These are phyloP conservation scores for Pleurotus giganteus DNA, from an alignment of 768 basidiomycete species.

Conservation along the genomic window DNA sequence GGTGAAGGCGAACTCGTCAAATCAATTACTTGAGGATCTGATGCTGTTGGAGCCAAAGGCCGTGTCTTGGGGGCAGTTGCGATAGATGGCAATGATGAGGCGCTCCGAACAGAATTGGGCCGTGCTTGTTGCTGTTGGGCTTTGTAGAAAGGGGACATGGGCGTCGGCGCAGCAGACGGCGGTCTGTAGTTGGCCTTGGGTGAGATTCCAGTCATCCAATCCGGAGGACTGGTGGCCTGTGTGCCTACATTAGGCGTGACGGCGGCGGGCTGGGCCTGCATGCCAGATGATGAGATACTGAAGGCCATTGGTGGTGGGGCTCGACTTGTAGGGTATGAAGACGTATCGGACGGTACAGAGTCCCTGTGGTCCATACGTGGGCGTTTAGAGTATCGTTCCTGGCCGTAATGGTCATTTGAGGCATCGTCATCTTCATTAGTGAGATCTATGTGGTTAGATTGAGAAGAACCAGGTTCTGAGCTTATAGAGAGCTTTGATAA, in stretches of 20 bases:
- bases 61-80: slow-evolving; percentile 19
- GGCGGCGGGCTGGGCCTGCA: slow-evolving; percentile 8
- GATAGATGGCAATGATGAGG: slow-evolving; percentile 21
- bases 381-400: slow-evolving; percentile 39
- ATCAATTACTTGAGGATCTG: slow-evolving; percentile 65
- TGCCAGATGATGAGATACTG: slow-evolving; percentile 11
- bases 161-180: slow-evolving; percentile 46
- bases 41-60: slow-evolving; percentile 20
- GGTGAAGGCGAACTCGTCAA: slow-evolving; percentile 66
- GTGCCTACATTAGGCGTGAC: background rate
- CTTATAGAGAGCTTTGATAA: slow-evolving; percentile 32
- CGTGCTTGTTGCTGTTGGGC: slow-evolving; percentile 20
- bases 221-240: background rate
- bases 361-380: slow-evolving; percentile 30
- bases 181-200: slow-evolving; percentile 35
- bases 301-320: background rate
- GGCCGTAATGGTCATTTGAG: slow-evolving; percentile 22
- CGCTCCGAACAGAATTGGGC: slow-evolving; percentile 18
- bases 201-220: background rate
- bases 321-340: slow-evolving; percentile 18
- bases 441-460: slow-evolving; percentile 64
- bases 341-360: slow-evolving; percentile 16
- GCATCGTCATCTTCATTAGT: slow-evolving; percentile 65
- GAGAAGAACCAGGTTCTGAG: slow-evolving; percentile 23
- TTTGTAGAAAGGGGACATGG: slow-evolving; percentile 29